phyloP scores from a whole-genome alignment of 768 basidiomycete species.

The Podaxis pistillaris region DNA sequence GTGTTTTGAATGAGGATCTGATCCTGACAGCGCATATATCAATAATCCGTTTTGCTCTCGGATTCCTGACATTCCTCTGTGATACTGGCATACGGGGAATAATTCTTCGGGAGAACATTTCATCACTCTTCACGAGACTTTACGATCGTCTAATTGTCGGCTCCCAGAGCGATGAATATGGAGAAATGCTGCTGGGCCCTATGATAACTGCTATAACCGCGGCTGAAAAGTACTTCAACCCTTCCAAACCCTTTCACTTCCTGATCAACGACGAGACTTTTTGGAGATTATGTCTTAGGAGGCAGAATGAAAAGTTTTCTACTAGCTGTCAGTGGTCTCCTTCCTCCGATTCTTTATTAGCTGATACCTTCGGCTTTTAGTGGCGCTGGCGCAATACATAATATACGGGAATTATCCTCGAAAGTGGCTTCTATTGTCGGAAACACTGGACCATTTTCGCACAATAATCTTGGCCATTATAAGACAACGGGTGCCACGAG shows the following conservation, averaged over 20 bases:
- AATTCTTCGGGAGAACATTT: conserved; percentile 14
- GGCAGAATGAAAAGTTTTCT: not conserved
- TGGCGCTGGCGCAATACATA: conserved; percentile 22
- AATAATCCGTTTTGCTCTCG: conserved; percentile 12
- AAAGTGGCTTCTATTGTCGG: conserved; percentile 40
- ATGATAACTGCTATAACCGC: conserved; percentile 3
- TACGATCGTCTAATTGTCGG: conserved; percentile 1
- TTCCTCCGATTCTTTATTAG: not conserved
- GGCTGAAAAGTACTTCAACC: conserved; percentile 10
- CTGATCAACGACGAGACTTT: not conserved
- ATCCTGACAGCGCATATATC: not conserved
- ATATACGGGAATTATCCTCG: conserved; percentile 22
- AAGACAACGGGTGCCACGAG: conserved; percentile 39
- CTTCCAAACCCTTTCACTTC: not conserved
- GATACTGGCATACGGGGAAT: conserved; percentile 3
- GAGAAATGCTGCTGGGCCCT: conserved; percentile 4
- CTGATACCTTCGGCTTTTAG: conserved; percentile 14
- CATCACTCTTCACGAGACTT: conserved; percentile 5
- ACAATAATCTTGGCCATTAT: conserved; percentile 48
- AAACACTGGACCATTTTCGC: conserved; percentile 55
- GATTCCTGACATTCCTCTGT: conserved; percentile 11
- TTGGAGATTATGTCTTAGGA: conserved; percentile 5
- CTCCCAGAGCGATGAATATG: not conserved
- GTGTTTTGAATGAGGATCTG: not conserved
- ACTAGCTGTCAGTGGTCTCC: not conserved